A percentile compares a stretch with the other conserved stretches of the same genome.
Conservation (phyloP, 371 early-diverging fungal genomes). For the Fennellomyces sp. region DNA sequence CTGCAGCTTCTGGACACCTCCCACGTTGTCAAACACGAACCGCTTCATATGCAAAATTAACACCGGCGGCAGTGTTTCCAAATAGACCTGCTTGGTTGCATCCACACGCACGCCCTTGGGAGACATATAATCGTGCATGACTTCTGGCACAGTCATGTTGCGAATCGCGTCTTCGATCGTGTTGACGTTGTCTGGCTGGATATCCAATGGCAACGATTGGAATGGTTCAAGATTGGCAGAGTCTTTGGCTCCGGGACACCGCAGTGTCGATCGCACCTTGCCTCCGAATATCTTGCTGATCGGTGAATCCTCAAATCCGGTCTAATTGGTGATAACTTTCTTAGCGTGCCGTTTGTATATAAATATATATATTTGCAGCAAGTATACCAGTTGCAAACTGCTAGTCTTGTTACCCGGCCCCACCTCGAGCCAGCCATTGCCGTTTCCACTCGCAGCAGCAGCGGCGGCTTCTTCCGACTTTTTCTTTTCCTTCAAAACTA, state of each 20-base stretch:
- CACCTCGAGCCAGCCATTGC: conserved; percentile 87
- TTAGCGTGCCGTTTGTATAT: not conserved
- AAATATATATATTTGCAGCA: not conserved
- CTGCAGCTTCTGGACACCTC: conserved; percentile 83
- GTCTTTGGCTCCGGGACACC: conserved; percentile 76
- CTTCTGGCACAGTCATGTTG: conserved; percentile 76
- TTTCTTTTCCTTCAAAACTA: conserved; percentile 28
- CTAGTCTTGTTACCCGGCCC: conserved; percentile 82
- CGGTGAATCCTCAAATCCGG: conserved; percentile 73
- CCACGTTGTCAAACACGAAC: conserved; percentile 82
- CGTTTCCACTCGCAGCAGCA: conserved; percentile 29
- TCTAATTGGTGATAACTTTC: conserved; percentile 39
- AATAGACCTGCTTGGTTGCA: conserved; percentile 83
- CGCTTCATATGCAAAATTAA: conserved; percentile 95
- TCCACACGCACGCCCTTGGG: conserved; percentile 61
- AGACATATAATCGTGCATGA: conserved; percentile 63
- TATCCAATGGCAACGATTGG: conserved; percentile 86
- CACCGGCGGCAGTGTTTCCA: conserved; percentile 90
- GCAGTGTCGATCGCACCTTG: conserved; percentile 75
- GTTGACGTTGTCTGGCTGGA: conserved; percentile 76
- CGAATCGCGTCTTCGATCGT: conserved; percentile 87
- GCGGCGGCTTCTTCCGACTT: conserved; percentile 25
- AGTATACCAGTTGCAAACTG: conserved; percentile 37
- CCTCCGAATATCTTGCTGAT: conserved; percentile 91
- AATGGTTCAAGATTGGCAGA: conserved; percentile 90